Conservation (phyloP, 2,329 filamentous ascomycete genomes). For the Nannizziopsis arthrosporioides region DNA sequence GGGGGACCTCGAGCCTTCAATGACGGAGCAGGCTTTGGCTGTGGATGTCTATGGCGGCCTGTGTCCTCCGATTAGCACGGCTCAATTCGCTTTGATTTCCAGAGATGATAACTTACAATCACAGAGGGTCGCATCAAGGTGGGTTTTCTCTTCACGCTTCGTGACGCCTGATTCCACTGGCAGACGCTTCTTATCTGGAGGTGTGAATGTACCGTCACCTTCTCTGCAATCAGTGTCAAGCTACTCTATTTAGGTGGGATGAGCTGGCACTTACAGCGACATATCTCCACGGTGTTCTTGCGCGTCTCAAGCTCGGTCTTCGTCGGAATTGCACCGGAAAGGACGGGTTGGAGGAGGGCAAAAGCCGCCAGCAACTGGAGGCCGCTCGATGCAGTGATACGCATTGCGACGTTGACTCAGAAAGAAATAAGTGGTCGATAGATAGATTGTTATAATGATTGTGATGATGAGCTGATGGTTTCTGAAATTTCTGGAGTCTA, state of each 20-base stretch:
- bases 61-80: too few relatives aligned
- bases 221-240: too few relatives aligned
- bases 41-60: too few relatives aligned
- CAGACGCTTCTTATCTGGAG: not conserved
- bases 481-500: too few relatives aligned
- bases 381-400: not conserved
- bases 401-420: slow-evolving; percentile 1
- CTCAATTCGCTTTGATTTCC: too few relatives aligned
- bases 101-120: too few relatives aligned
- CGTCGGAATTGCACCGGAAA: not conserved
- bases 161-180: not conserved
- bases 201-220: not conserved
- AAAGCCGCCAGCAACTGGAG: slow-evolving; percentile 3
- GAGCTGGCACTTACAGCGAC: not conserved
- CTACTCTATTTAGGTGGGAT: too few relatives aligned
- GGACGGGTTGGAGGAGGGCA: not conserved
- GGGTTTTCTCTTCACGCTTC: not conserved
- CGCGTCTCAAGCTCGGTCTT: not conserved
- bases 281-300: not conserved
- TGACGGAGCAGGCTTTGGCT: not conserved
- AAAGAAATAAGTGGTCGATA: not conserved
- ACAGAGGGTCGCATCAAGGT: too few relatives aligned
- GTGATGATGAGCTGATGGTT: not conserved
- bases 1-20: too few relatives aligned
- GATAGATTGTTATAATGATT: not conserved